Percentiles rank a stretch among this genome's conserved stretches.
Conservation (phyloP, 306 rosid species). For the Dryas octopetala region DNA sequence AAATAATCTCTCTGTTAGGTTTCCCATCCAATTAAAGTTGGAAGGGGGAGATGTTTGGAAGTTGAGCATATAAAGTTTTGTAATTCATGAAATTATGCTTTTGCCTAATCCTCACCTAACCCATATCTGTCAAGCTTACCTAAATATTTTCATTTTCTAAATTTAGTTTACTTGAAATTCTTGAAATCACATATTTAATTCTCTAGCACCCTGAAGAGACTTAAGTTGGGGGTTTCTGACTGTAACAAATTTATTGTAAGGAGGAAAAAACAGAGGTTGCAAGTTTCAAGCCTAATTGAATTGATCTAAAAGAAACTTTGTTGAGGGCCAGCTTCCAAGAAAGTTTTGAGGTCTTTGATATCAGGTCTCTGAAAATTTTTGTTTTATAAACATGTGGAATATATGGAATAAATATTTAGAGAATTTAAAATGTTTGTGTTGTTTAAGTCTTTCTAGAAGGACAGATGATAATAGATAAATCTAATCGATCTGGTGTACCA, state of each 20-base stretch:
- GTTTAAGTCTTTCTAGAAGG: constrained; percentile 16
- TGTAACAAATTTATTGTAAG: not conserved
- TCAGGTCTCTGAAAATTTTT: not conserved
- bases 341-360: not conserved
- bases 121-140: constrained; percentile 7
- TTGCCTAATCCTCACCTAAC: constrained; percentile 22
- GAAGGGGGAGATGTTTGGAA: constrained; percentile 6
- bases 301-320: not conserved
- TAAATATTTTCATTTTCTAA: not conserved
- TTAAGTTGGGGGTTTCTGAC: not conserved
- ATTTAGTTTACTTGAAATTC: not conserved
- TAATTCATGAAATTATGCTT: constrained; percentile 14
- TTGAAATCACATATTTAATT: not conserved
- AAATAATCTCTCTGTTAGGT: constrained; percentile 11
- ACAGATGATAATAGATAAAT: not conserved
- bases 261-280: not conserved
- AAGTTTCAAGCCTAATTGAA: constrained; percentile 2
- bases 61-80: constrained; percentile 14
- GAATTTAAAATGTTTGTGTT: not conserved
- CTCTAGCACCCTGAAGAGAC: not conserved
- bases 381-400: too few species aligned
- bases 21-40: not conserved
- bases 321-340: not conserved
- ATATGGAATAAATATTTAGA: not conserved
- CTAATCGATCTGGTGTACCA: not conserved